These are phyloP conservation scores for Pulicaria dysenterica DNA, from an alignment of 129 eudicot genomes.

Conservation along the genomic window DNA sequence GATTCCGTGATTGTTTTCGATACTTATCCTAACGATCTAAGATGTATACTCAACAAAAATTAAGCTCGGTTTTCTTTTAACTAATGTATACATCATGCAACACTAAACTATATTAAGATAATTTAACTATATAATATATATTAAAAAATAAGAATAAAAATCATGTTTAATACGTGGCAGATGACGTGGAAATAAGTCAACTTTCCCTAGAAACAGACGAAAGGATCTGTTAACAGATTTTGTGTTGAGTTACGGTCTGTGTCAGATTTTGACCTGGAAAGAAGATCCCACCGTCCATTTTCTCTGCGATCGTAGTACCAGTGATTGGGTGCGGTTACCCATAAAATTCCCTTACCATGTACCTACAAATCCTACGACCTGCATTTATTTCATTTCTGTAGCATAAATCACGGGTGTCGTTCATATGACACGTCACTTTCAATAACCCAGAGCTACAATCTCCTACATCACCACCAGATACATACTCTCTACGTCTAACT, in stretches of 20 bases:
- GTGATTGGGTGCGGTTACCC: conserved; percentile 43
- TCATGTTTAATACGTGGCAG: conserved; percentile 29
- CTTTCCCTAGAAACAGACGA: conserved; percentile 41
- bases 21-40: too few species aligned
- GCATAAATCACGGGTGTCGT: conserved; percentile 44
- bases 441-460: not conserved
- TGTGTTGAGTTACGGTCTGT: conserved; percentile 34
- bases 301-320: not conserved
- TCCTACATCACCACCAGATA: conserved; percentile 12
- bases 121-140: not conserved
- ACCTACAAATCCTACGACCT: conserved; percentile 35
- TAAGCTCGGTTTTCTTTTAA: too few species aligned
- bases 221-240: conserved; percentile 49
- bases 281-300: conserved; percentile 31
- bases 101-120: too few species aligned
- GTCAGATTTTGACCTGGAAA: conserved; percentile 37
- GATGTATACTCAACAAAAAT: too few species aligned
- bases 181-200: conserved; percentile 38
- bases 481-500: not conserved
- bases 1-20: too few species aligned
- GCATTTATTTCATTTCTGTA: conserved; percentile 20
- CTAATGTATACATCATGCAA: too few species aligned
- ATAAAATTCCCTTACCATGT: conserved; percentile 35
- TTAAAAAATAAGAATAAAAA: not conserved
- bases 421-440: conserved; percentile 39